These are phyloP conservation scores for Amylocarpus encephaloides DNA, from an alignment of 2,329 filamentous ascomycete species.

Conservation along the genomic window DNA sequence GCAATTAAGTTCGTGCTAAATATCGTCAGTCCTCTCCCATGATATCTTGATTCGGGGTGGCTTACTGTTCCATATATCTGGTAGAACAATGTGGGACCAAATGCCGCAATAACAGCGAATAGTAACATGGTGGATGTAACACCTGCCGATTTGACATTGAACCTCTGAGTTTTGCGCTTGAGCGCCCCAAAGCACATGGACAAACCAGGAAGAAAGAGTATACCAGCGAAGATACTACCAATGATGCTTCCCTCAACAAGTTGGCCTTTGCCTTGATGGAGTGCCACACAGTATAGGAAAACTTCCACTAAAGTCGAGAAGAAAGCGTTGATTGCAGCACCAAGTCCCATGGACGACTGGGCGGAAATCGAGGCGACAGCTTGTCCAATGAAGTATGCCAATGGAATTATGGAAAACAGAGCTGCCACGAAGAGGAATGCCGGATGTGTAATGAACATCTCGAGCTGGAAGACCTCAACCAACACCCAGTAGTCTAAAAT, in stretches of 20 bases:
- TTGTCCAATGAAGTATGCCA: conserved; percentile 98
- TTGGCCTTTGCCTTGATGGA: conserved; percentile 85
- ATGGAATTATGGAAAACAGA: conserved; percentile 85
- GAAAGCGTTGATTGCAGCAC: conserved; percentile 95
- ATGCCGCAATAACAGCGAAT: conserved; percentile 91
- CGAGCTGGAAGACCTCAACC: conserved; percentile 58
- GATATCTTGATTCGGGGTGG: conserved; percentile 14
- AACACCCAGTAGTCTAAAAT: conserved; percentile 90
- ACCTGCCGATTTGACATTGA: conserved; percentile 93
- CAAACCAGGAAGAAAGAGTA: conserved; percentile 86
- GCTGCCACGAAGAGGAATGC: conserved; percentile 81
- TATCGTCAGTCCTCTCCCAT: conserved; percentile 31
- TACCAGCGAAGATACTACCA: conserved; percentile 94
- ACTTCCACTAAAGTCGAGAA: conserved; percentile 98
- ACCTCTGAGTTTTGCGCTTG: conserved; percentile 95
- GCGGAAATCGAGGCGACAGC: conserved; percentile 97
- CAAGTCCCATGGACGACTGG: conserved; percentile 96
- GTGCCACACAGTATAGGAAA: conserved; percentile 90
- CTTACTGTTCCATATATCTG: conserved; percentile 90
- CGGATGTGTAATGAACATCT: conserved; percentile 68
- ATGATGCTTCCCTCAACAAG: conserved; percentile 96
- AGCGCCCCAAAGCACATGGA: conserved; percentile 99
- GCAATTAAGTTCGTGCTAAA: conserved; percentile 83
- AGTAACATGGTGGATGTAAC: conserved; percentile 97
- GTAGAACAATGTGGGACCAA: conserved; percentile 94